A percentile compares a stretch with the other conserved stretches of the same genome.
Conservation (phyloP, 106 monocot species). For the Narthecium ossifragum region DNA sequence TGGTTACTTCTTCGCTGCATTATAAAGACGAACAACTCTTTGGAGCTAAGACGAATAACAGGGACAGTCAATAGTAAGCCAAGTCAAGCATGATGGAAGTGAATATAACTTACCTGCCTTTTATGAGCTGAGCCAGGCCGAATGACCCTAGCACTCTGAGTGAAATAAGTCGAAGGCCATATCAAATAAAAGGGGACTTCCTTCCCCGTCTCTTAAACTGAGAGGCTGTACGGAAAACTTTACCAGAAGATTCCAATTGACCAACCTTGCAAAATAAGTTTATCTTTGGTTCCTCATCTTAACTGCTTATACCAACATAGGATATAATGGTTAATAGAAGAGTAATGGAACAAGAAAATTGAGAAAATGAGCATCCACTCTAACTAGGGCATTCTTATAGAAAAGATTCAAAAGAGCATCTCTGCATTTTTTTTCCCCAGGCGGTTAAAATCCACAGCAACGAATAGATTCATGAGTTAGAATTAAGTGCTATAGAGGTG, state of each 20-base stretch:
- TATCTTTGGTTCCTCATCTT: constrained; percentile 6
- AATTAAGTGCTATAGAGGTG: no score
- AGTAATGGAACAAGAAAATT: no score
- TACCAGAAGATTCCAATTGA: constrained; percentile 12
- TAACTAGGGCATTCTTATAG: no score
- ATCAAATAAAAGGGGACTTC: constrained; percentile 71
- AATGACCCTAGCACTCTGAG: constrained; percentile 71
- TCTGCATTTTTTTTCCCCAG: no score
- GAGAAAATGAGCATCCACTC: no score
- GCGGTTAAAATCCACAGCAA: no score
- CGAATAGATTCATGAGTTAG: no score
- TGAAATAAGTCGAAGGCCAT: constrained; percentile 83
- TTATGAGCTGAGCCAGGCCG: constrained; percentile 83
- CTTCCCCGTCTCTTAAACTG: constrained; percentile 81
- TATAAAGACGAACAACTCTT: background rate
- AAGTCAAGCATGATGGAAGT: no score
- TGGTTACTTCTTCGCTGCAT: constrained; percentile 73
- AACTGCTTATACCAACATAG: no score
- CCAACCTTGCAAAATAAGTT: constrained; percentile 11
- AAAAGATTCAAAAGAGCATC: no score
- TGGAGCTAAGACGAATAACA: background rate
- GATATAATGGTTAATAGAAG: no score
- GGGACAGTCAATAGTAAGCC: background rate
- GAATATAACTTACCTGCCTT: constrained; percentile 57
- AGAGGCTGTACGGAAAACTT: constrained; percentile 35